Base-by-base conservation (phyloP, 2,329 filamentous ascomycete species). In the Calonectria pseudoreteaudii region DNA sequence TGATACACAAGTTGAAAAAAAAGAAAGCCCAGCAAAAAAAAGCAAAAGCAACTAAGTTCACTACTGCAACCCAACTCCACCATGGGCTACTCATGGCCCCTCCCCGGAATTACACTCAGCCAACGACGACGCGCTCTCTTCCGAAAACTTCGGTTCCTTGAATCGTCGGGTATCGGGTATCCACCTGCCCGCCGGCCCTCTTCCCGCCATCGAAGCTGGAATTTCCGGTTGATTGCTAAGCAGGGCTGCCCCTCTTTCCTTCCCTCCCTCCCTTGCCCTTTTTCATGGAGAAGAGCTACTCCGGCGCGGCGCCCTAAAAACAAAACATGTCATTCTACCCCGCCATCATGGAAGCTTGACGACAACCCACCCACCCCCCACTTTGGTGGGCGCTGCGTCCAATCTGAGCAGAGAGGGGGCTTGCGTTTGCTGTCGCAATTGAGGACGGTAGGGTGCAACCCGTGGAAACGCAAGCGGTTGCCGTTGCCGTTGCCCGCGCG, bases 291-390 rank as follows among this genome's bases (percentile, higher is more conserved):
- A 47, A 65, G 28, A 65, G 58, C 49, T 72, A 44, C 53, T 44
- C 34, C 36, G 23, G 20, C 38, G 30, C 36, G 52, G 66, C 58
- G 52, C 28, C 64, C 34, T 6, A 13, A 16, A 28, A 44, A n/a
- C 18, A n/a, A 44, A 16, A 60, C 69, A 68, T 56, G 53, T 47
- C 34, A 50, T 44, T 70, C 70, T 76, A 80, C 79, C 79, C 79
- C 79, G 78, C 79, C 78, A 80, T 80, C 76, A 79, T 79, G 73
- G 74, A 67, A 68, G 36, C 62, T 68, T 72, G 52, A 52, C n/a
- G 14, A 23, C n/a, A 9, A 28, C 28, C 18, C 3, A 28, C 28
- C 18, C 3, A 18, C 38, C 66, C 72, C 68, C 64, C 76, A 69
- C 76, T 41, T 41, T 28, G 56, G 56, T 13, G 23, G 31, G 20